These are phyloP conservation scores for Colletotrichum tropicale DNA, from an alignment of 2,329 filamentous ascomycete species.

Conservation along the genomic window DNA sequence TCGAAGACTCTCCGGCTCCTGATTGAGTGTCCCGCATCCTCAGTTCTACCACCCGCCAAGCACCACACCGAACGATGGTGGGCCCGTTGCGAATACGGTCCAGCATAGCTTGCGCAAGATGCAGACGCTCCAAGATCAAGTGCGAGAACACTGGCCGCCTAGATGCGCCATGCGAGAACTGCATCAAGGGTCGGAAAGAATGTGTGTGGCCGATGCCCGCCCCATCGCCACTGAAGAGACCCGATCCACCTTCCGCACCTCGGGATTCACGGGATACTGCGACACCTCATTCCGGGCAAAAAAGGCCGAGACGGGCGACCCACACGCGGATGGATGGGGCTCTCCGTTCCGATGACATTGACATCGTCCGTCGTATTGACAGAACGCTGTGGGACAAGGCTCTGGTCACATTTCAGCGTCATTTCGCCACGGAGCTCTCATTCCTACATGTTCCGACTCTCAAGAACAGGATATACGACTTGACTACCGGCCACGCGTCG, in stretches of 20 bases:
- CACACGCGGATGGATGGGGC: slow-evolving; percentile 26
- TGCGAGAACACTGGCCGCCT: slow-evolving; percentile 74
- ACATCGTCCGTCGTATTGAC: slow-evolving; percentile 66
- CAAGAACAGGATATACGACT: slow-evolving; percentile 47
- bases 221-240: slow-evolving; percentile 43
- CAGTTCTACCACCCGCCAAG: not conserved
- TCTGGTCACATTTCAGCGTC: slow-evolving; percentile 71
- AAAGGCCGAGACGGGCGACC: slow-evolving; percentile 41
- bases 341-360: slow-evolving; percentile 57
- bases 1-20: not conserved
- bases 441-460: slow-evolving; percentile 73
- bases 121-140: slow-evolving; percentile 83
- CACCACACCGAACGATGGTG: slow-evolving; percentile 26
- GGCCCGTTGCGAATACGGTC: slow-evolving; percentile 66
- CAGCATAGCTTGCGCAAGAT: slow-evolving; percentile 78
- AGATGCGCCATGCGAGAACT: slow-evolving; percentile 69
- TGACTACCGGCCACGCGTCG: not conserved
- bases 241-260: slow-evolving; percentile 35
- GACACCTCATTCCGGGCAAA: slow-evolving; percentile 44
- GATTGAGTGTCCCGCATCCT: not conserved
- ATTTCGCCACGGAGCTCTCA: slow-evolving; percentile 74
- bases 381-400: slow-evolving; percentile 70
- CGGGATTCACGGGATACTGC: slow-evolving; percentile 34
- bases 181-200: slow-evolving; percentile 71
- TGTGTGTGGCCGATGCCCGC: slow-evolving; percentile 68